Evolutionary conservation across 768 basidiomycete species (phyloP).

Genomic region (Xerocomellus dryophilus): DNA sequence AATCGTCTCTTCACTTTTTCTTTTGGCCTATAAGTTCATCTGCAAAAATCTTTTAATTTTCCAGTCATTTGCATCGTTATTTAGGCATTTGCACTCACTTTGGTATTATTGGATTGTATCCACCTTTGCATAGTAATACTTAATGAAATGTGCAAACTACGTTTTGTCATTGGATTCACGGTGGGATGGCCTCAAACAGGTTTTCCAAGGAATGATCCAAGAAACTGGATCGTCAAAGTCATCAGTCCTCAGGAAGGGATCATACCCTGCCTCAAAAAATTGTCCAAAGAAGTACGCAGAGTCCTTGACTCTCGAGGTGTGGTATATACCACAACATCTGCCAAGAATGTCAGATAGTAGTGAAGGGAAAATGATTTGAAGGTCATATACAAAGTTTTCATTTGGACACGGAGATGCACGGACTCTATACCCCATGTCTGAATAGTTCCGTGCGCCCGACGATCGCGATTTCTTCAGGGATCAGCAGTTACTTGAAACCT

Average conservation of each 20-base stretch:
- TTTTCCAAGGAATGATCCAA: background rate
- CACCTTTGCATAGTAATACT: background rate
- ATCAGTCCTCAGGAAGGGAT: background rate
- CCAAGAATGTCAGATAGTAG: background rate
- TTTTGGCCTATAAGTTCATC: background rate
- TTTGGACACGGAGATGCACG: background rate
- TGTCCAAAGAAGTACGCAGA: no score
- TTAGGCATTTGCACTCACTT: slow-evolving; percentile 1
- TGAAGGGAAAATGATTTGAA: background rate
- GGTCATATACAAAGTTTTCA: background rate
- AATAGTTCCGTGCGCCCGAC: no score
- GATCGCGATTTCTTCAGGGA: no score
- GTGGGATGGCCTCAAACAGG: background rate
- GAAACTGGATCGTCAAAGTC: background rate
- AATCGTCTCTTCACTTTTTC: no score
- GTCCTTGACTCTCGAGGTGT: no score
- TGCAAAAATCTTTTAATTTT: background rate
- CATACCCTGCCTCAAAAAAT: background rate
- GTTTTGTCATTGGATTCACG: background rate
- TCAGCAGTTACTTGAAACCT: no score
- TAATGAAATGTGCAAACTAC: background rate
- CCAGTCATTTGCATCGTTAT: background rate
- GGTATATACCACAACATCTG: background rate
- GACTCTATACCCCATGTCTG: background rate
- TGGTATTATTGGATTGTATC: background rate